A percentile compares a stretch with the other conserved stretches of the same genome.
Conservation (phyloP, 2,329 filamentous ascomycete genomes). For the Colletotrichum echinochloae region DNA sequence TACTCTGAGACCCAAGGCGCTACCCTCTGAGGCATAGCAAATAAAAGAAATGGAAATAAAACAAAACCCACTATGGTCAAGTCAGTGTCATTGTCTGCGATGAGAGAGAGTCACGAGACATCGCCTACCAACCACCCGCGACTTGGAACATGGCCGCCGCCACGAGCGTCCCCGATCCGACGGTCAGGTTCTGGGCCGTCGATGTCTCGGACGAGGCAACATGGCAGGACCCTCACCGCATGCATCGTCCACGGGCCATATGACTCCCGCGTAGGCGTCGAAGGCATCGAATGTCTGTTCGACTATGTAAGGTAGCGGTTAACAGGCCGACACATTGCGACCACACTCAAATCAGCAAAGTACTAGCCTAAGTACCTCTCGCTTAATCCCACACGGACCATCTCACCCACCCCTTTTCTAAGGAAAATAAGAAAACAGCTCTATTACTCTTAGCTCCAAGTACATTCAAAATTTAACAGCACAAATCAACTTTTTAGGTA, state of each 20-base stretch:
- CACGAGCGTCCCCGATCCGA: slow-evolving; percentile 3
- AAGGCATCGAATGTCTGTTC: background rate
- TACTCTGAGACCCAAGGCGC: too few species aligned
- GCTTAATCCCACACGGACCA: too few species aligned
- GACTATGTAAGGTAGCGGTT: background rate
- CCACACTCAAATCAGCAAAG: too few species aligned
- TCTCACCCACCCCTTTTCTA: too few species aligned
- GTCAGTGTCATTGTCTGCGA: background rate
- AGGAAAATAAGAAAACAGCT: too few species aligned
- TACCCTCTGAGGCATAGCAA: background rate
- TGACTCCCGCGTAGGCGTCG: slow-evolving; percentile 6
- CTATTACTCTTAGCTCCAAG: too few species aligned
- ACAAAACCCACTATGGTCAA: background rate
- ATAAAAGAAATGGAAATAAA: background rate
- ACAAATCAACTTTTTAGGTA: too few species aligned
- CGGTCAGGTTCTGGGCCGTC: slow-evolving; percentile 8
- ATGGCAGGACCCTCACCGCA: background rate
- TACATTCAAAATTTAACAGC: too few species aligned
- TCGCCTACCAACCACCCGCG: background rate
- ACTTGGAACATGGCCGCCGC: slow-evolving; percentile 11
- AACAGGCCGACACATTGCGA: too few species aligned
- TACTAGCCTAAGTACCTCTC: too few species aligned
- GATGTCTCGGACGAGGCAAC: slow-evolving; percentile 19
- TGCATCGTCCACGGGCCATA: slow-evolving; percentile 21
- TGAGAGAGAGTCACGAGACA: too few species aligned